Evolutionary conservation across 148 eudicot genomes (phyloP).

Genomic region (Nepenthes gracilis): DNA sequence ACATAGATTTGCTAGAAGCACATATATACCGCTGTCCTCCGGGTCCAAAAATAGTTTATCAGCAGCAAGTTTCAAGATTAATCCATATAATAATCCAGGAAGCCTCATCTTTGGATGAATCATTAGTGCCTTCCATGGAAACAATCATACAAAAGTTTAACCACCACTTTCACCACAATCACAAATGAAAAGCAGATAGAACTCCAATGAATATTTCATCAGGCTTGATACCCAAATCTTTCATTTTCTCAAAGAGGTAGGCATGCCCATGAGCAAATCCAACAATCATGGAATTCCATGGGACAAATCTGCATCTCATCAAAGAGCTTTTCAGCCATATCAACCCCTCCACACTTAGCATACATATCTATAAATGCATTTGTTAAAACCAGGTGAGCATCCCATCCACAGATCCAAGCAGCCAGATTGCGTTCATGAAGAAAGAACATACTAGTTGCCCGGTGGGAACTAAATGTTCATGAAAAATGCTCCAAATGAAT

Average conservation of each 20-base stretch:
- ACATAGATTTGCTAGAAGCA: conserved; percentile 47
- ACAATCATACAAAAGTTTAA: too few relatives aligned
- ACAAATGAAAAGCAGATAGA: conserved; percentile 48
- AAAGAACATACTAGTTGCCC: conserved; percentile 52
- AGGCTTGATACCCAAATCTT: conserved; percentile 31
- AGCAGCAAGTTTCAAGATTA: conserved; percentile 50
- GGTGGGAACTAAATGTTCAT: conserved; percentile 32
- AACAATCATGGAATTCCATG: conserved; percentile 57
- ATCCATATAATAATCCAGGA: too few relatives aligned
- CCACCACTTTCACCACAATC: too few relatives aligned
- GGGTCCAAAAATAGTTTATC: conserved; percentile 43
- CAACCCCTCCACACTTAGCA: conserved; percentile 48
- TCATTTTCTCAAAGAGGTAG: conserved; percentile 39
- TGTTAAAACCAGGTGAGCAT: conserved; percentile 28
- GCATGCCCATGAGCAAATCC: conserved; percentile 53
- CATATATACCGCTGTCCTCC: conserved; percentile 55
- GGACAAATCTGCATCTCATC: conserved; percentile 39
- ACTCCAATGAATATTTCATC: conserved; percentile 45
- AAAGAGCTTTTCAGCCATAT: conserved; percentile 40
- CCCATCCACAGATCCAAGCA: conserved; percentile 33
- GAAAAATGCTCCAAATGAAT: too few relatives aligned
- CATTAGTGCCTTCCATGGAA: too few relatives aligned
- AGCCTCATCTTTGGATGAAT: too few relatives aligned
- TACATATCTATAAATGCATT: conserved; percentile 60
- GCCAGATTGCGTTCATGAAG: conserved; percentile 56